Evolutionary conservation across 768 basidiomycete genomes (phyloP), one percentile per base, ranked within the genome.

Genomic region (Boletus edulis): DNA sequence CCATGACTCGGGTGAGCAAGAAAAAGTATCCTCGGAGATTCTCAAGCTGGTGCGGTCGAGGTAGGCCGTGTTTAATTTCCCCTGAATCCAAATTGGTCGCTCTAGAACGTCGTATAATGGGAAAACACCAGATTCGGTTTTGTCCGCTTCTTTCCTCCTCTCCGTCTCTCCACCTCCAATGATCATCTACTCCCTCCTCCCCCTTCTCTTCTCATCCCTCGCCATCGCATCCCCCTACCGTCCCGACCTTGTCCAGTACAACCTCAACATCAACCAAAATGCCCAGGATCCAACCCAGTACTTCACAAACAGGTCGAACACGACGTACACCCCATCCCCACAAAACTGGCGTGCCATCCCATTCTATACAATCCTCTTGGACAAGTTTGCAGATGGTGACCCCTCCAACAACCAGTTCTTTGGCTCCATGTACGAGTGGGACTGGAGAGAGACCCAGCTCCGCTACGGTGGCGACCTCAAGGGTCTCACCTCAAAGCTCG

Each of bases 381-480:
- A 97, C 80, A 96, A 96, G 73, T 96, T 91, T 67, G 92, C 92
- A 14, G 93, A 96, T 62, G 94, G 94, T 1, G 89, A 94, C 68
- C 94, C 94, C 3, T 73, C 83, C 42, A 97, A 96, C 67, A 94
- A 97, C 69, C 91, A 96, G 76, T 95, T 76, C 71, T 97, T 94
- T 67, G 78, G 77, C 27, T 83, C 91, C 22, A 77, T 80, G 67
- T 92, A 76, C 71, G 94, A 97, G 69, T 83, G 79, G 66, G 94
- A 96, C 74, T 86, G 84, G 76, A 78, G 87, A 56, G 94, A 96
- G 72, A 92, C 91, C 1, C 91, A 95, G 65, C 80, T 96, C 17
- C 86, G 94, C 41, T 89, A 81, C 58, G 94, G 94, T 51, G 94
- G 94, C 49, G 94, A 97, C 70, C 79, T 94, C 64, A 84, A 84